Conservation (phyloP, 352 stramenopile genomes). For the Pythium brachiatum region DNA sequence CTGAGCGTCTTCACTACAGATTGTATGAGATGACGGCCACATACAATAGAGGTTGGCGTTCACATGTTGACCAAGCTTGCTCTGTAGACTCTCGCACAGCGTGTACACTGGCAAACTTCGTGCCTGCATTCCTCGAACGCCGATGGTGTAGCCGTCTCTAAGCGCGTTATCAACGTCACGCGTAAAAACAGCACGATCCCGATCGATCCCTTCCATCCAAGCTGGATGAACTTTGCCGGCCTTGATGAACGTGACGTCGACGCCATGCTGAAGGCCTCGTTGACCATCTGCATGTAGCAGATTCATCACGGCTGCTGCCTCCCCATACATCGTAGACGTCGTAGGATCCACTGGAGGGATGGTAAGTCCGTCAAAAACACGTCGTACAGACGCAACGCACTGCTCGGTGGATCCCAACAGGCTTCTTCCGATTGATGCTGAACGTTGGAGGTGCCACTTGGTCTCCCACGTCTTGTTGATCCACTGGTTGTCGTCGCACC, state of each 20-base stretch:
- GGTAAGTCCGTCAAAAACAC: conserved; percentile 5
- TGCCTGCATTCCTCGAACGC: conserved; percentile 33
- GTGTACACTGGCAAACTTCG: conserved; percentile 15
- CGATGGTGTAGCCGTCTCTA: conserved; percentile 27
- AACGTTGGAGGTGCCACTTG: conserved; percentile 15
- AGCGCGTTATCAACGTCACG: conserved; percentile 24
- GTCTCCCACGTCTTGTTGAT: conserved; percentile 15
- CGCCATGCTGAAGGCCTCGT: conserved; percentile 21
- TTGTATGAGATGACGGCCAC: neutral
- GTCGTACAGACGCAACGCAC: conserved; percentile 1
- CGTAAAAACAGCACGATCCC: neutral
- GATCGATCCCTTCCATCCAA: conserved; percentile 4
- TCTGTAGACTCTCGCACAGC: conserved; percentile 21
- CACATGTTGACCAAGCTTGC: conserved; percentile 31
- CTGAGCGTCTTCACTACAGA: too few relatives aligned
- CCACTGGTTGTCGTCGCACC: conserved; percentile 1
- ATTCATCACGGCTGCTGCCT: neutral
- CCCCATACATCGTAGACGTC: neutral
- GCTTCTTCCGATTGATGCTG: neutral
- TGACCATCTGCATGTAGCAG: conserved; percentile 3
- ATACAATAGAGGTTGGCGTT: conserved; percentile 41
- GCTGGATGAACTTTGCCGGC: conserved; percentile 20
- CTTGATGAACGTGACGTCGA: conserved; percentile 32
- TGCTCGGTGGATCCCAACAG: conserved; percentile 6
- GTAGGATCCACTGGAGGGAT: conserved; percentile 20